These are phyloP conservation scores for Pinus albicaulis DNA, from an alignment of 75 land plant species.

Conservation along the genomic window DNA sequence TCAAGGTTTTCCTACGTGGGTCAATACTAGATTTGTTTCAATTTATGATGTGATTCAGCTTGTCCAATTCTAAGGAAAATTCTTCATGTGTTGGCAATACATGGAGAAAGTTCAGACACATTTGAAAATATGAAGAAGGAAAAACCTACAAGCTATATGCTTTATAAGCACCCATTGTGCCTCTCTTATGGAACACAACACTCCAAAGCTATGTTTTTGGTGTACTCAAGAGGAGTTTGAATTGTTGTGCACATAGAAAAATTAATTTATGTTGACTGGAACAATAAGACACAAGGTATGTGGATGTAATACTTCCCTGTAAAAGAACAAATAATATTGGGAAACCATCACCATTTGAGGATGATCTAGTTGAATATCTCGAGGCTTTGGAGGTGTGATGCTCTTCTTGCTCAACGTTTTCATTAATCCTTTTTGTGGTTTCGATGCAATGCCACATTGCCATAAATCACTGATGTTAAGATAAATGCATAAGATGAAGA, in stretches of 20 bases:
- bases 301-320: constrained; percentile 99
- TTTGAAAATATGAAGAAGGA: constrained; percentile 63
- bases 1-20: no score
- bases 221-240: constrained; percentile 84
- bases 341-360: constrained; percentile 61
- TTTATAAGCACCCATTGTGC: constrained; percentile 86
- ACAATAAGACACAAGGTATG: constrained; percentile 93
- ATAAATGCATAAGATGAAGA: no score
- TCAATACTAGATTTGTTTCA: no score
- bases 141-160: constrained; percentile 68
- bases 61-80: constrained; percentile 64
- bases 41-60: constrained; percentile 25
- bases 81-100: constrained; percentile 75
- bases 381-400: constrained; percentile 49
- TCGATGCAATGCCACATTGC: no score
- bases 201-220: constrained; percentile 94
- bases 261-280: constrained; percentile 91
- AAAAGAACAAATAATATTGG: constrained; percentile 40
- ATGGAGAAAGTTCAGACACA: constrained; percentile 77
- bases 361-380: constrained; percentile 85
- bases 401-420: no score
- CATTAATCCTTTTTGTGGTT: no score
- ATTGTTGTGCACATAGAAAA: constrained; percentile 92
- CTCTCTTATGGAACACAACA: constrained; percentile 96
- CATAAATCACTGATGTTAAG: no score